Percentiles rank a stretch among this genome's conserved stretches.
Evolutionary conservation across 768 basidiomycete genomes (phyloP).

Genomic region (Collybia sp.): DNA sequence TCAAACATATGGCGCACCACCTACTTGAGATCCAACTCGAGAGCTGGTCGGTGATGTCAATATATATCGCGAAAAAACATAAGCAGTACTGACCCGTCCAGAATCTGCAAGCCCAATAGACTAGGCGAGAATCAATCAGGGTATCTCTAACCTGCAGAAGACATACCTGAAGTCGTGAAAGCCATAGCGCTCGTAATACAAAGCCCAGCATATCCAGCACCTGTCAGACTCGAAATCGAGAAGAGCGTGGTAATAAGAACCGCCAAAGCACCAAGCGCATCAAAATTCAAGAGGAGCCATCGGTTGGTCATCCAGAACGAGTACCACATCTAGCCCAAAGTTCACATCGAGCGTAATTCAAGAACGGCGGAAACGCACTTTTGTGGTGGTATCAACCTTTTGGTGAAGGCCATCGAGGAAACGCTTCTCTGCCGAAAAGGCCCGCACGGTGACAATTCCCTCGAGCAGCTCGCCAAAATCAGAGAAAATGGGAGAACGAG

Average conservation of each 20-base stretch:
- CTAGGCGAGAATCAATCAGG: constrained; percentile 10
- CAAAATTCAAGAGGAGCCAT: constrained; percentile 83
- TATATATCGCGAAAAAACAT: not conserved
- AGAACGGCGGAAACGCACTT: constrained; percentile 34
- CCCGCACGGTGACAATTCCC: constrained; percentile 87
- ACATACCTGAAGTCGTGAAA: constrained; percentile 37
- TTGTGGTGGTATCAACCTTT: constrained; percentile 73
- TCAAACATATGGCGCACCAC: constrained; percentile 16
- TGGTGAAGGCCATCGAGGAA: constrained; percentile 73
- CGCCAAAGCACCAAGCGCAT: constrained; percentile 66
- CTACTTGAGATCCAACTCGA: constrained; percentile 75
- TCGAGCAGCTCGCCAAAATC: constrained; percentile 83
- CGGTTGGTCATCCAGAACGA: constrained; percentile 88
- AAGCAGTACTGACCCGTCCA: constrained; percentile 30
- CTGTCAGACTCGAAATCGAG: constrained; percentile 52
- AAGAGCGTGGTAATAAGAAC: constrained; percentile 77
- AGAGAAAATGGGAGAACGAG: constrained; percentile 79
- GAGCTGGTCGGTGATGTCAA: constrained; percentile 38
- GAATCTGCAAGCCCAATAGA: constrained; percentile 51
- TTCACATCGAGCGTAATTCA: not conserved
- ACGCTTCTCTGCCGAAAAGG: constrained; percentile 76
- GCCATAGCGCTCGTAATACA: constrained; percentile 72
- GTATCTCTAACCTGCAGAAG: not conserved
- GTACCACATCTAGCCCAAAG: constrained; percentile 65
- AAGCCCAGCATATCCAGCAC: constrained; percentile 61